phyloP scores from a whole-genome alignment of 768 basidiomycete species.

The Tylopilus rubrobrunneus region DNA sequence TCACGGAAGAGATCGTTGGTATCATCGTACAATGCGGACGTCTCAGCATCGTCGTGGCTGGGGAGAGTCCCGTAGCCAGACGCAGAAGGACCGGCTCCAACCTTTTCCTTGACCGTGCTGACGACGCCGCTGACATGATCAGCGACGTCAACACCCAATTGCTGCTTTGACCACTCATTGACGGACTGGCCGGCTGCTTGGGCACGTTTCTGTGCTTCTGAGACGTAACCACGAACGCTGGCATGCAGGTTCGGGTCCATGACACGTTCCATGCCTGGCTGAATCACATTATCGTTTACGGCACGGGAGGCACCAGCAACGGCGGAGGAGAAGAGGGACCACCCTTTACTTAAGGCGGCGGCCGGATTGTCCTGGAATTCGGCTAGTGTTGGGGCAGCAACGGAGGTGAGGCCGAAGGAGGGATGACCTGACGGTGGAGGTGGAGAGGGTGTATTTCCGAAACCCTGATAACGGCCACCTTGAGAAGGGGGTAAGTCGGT shows the following conservation, averaged over 20 bases:
- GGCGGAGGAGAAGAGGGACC: conserved; percentile 90
- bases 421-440: conserved; percentile 54
- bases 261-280: conserved; percentile 81
- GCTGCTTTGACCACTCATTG: conserved; percentile 73
- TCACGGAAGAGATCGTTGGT: conserved; percentile 58
- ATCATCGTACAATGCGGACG: conserved; percentile 60
- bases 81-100: conserved; percentile 53
- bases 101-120: conserved; percentile 54
- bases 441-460: conserved; percentile 80
- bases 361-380: conserved; percentile 88
- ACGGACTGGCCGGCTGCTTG: conserved; percentile 57
- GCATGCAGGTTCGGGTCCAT: conserved; percentile 78
- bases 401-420: conserved; percentile 70
- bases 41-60: conserved; percentile 47
- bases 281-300: conserved; percentile 84
- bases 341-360: conserved; percentile 86
- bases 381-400: conserved; percentile 68
- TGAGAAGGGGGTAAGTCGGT: conserved; percentile 86
- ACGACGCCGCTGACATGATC: conserved; percentile 71
- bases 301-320: conserved; percentile 74
- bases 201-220: conserved; percentile 64
- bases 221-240: conserved; percentile 67
- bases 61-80: conserved; percentile 49
- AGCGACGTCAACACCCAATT: conserved; percentile 83
- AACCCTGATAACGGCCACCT: conserved; percentile 91